Evolutionary conservation across 2,329 filamentous ascomycete species (phyloP), one percentile per base, ranked within the genome.

Genomic region (Xylaria sp.): DNA sequence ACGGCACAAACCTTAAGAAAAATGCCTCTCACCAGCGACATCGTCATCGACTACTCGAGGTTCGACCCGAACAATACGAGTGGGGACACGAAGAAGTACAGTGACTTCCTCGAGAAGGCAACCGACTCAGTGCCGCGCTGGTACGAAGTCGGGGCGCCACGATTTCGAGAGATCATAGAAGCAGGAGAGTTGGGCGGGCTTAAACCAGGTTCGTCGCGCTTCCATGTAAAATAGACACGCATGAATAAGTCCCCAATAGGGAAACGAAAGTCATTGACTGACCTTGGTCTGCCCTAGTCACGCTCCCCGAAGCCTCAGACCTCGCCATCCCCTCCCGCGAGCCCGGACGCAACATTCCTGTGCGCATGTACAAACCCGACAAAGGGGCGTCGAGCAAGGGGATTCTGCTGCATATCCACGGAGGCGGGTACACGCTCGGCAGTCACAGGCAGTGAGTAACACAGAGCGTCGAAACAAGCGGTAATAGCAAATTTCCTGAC

Each of bases 401-500:
- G 0, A 78, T 87, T 1, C 83, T 87, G 72, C 76, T 88, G 70
- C 86, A 89, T 75, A 84, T 89, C 55, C 88, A 90, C 74, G 88
- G 86, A 3, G 83, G 84, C 18, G 83, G 83, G 1, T 84, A 58
- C 25, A 52, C 28, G 2, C 28, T 70, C 44, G 61, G 56, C 2
- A 52, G 55, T 28, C 69, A 69, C 23, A 51, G 44, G 2, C 55
- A 58, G 69, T 70, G 25, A 50, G 65, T 48, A 28, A 28, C 3
- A 2, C 28, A 28, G 28, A 28, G 34, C 34, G 34, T 37, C 8
- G 34, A 10, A 37, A 2, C 34, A 37, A 8, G 34, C 34, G 10
- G 34, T 37, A 37, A 37, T 10, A 37, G 8, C 46, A 20, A 20
- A 48, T 8, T 1, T 25, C 34, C 48, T 54, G 48, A 65, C 25